Evolutionary conservation across 441 rosid genomes (phyloP).

Genomic region (Raphanus hybrid): DNA sequence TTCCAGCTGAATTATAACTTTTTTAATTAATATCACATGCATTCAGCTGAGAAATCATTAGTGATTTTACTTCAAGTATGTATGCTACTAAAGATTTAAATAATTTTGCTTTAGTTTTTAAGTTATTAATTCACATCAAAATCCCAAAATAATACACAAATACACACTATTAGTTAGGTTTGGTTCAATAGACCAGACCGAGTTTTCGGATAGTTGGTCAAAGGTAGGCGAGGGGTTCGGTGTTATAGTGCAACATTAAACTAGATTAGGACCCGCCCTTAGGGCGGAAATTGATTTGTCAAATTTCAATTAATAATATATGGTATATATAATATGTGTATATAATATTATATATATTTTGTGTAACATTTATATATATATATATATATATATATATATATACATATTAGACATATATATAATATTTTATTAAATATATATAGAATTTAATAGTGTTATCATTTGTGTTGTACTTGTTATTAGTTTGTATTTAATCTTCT

Average conservation of each 20-base stretch:
- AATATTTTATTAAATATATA: no score
- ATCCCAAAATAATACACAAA: not conserved
- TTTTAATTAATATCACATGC: constrained; percentile 11
- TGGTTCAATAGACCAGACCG: not conserved
- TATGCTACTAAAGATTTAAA: not conserved
- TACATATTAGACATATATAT: no score
- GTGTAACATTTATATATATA: no score
- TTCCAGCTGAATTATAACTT: not conserved
- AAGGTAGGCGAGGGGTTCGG: constrained; percentile 19
- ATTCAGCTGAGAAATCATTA: not conserved
- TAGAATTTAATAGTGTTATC: no score
- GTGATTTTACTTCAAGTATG: not conserved
- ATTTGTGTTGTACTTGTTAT: no score
- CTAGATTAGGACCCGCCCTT: no score
- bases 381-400: no score
- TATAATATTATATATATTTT: no score
- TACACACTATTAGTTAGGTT: not conserved
- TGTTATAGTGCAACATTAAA: constrained; percentile 26
- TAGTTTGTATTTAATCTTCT: no score
- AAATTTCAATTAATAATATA: no score
- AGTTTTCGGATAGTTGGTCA: not conserved
- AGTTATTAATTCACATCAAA: not conserved
- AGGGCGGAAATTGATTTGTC: no score
- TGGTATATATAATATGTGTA: no score
- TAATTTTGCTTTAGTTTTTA: not conserved